Conservation (phyloP, 2,329 filamentous ascomycete species). For the Apiospora pterosperma region DNA sequence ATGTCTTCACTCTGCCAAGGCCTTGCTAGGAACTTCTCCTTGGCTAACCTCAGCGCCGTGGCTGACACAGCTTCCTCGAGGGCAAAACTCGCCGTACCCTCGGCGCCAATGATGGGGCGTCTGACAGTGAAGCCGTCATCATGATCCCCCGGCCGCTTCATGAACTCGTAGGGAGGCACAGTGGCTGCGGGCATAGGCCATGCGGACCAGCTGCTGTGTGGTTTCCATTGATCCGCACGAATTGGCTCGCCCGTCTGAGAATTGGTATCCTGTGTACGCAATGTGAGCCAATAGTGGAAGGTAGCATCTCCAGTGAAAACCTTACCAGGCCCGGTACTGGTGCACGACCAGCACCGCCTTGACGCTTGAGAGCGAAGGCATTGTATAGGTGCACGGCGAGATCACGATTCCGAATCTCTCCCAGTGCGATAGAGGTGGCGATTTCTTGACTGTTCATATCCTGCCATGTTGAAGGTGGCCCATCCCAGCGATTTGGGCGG, state of each 20-base stretch:
- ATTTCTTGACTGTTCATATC: conserved; percentile 59
- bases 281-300: neutral
- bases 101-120: conserved; percentile 34
- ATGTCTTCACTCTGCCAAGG: conserved; percentile 25
- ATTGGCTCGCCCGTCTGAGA: conserved; percentile 21
- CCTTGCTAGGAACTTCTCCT: conserved; percentile 53
- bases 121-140: conserved; percentile 51
- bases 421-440: conserved; percentile 59
- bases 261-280: conserved; percentile 22
- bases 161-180: conserved; percentile 58
- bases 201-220: conserved; percentile 69
- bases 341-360: conserved; percentile 17
- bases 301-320: conserved; percentile 11
- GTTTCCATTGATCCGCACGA: conserved; percentile 39
- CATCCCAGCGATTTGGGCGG: conserved; percentile 72
- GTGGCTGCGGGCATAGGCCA: conserved; percentile 70
- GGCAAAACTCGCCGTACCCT: conserved; percentile 50
- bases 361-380: conserved; percentile 63
- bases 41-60: conserved; percentile 62
- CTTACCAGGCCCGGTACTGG: conserved; percentile 30
- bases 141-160: conserved; percentile 40
- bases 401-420: conserved; percentile 61
- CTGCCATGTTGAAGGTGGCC: conserved; percentile 65
- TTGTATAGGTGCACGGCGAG: conserved; percentile 78
- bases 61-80: conserved; percentile 71